These are phyloP conservation scores for Jamesozyma rosinii DNA, from an alignment of 805 yeast species.

Conservation along the genomic window DNA sequence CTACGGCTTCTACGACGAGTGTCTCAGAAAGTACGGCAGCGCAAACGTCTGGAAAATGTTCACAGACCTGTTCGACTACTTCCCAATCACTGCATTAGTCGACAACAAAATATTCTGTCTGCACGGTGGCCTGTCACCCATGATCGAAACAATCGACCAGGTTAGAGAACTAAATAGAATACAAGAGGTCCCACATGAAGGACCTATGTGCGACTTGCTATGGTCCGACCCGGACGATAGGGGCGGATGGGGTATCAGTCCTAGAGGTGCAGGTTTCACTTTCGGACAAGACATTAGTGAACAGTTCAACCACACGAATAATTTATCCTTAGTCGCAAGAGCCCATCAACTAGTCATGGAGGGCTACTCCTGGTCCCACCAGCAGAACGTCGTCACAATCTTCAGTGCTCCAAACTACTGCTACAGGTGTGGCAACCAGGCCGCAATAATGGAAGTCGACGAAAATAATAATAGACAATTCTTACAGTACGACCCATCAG, in stretches of 20 bases:
- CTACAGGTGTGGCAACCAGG: conserved; percentile 96
- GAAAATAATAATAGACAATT: conserved; percentile 86
- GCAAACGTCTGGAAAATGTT: conserved; percentile 91
- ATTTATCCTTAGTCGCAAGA: conserved; percentile 75
- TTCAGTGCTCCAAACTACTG: conserved; percentile 95
- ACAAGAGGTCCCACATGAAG: conserved; percentile 96
- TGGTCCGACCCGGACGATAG: conserved; percentile 98
- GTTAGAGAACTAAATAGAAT: conserved; percentile 82
- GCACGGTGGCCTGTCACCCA: conserved; percentile 92
- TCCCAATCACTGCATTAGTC: conserved; percentile 88
- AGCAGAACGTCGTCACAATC: conserved; percentile 86
- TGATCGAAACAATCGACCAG: conserved; percentile 88
- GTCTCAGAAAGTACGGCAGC: conserved; percentile 83
- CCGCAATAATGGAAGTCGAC: conserved; percentile 96
- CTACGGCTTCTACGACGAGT: conserved; percentile 91
- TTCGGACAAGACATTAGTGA: conserved; percentile 93
- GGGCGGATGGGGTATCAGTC: conserved; percentile 96
- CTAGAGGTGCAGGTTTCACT: conserved; percentile 98
- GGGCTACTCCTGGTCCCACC: conserved; percentile 91
- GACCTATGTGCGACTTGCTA: conserved; percentile 91
- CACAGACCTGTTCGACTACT: conserved; percentile 84
- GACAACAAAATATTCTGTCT: conserved; percentile 85
- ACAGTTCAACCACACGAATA: conserved; percentile 87
- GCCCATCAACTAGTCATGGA: conserved; percentile 98
- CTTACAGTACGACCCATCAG: conserved; percentile 91